These are phyloP conservation scores for Alternaria arborescens DNA, from an alignment of 2,329 filamentous ascomycete genomes.

Conservation along the genomic window DNA sequence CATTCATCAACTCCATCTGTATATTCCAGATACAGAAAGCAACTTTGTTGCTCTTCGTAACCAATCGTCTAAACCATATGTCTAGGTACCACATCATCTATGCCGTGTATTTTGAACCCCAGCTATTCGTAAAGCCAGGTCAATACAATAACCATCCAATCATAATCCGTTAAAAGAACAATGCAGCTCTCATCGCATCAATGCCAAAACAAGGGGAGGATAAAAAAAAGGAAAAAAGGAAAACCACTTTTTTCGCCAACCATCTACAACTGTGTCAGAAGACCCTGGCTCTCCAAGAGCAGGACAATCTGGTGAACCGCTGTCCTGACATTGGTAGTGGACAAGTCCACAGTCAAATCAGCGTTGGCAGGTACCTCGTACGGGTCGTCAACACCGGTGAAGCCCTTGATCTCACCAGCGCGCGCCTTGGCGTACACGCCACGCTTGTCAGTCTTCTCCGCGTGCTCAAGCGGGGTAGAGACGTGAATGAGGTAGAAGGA, in stretches of 20 bases:
- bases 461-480: constrained; percentile 88
- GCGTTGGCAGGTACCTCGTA: constrained; percentile 87
- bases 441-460: constrained; percentile 92
- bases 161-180: constrained; percentile 1
- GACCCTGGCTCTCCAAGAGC: constrained; percentile 85
- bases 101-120: background rate
- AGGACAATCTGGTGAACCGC: constrained; percentile 97
- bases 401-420: constrained; percentile 92
- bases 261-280: constrained; percentile 69
- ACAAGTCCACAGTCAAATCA: constrained; percentile 82
- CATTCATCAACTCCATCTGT: background rate
- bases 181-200: background rate
- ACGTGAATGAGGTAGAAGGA: constrained; percentile 97
- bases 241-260: background rate
- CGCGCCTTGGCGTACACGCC: constrained; percentile 88
- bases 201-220: background rate
- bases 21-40: background rate
- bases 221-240: no score
- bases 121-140: background rate
- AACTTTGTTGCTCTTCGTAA: background rate
- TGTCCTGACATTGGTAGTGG: constrained; percentile 87
- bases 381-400: constrained; percentile 97
- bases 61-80: constrained; percentile 5
- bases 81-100: constrained; percentile 13
- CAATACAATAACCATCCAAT: background rate